A percentile compares a stretch with the other conserved stretches of the same genome.
These are phyloP conservation scores for Vicia villosa DNA, from an alignment of 306 rosid species.

Conservation along the genomic window DNA sequence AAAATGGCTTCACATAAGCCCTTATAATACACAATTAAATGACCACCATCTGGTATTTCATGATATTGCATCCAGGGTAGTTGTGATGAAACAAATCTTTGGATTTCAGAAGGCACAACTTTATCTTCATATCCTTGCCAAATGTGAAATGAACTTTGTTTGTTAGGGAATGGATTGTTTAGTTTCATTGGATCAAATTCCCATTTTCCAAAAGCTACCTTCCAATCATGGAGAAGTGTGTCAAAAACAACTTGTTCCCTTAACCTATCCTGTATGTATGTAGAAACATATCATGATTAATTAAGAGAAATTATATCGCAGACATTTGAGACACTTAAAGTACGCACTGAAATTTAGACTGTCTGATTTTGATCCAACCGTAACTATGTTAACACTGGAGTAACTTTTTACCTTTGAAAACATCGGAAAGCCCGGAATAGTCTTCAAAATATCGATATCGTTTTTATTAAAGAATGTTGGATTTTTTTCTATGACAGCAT, in stretches of 20 bases:
- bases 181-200: slow-evolving; percentile 80
- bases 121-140: slow-evolving; percentile 95
- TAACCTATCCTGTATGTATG: slow-evolving; percentile 65
- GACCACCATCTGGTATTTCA: slow-evolving; percentile 94
- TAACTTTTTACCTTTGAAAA: slow-evolving; percentile 62
- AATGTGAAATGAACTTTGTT: slow-evolving; percentile 64
- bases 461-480: slow-evolving; percentile 69
- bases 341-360: background rate
- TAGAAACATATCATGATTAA: background rate
- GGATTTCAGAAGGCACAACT: slow-evolving; percentile 83
- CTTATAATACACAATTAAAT: slow-evolving; percentile 70
- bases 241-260: slow-evolving; percentile 63
- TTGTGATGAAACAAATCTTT: slow-evolving; percentile 73
- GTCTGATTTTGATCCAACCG: background rate
- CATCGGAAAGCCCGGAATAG: slow-evolving; percentile 79
- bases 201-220: slow-evolving; percentile 76
- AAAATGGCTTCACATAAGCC: slow-evolving; percentile 85
- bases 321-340: background rate
- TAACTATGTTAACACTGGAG: no score
- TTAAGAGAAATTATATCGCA: no score
- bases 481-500: slow-evolving; percentile 73
- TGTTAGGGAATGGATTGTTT: slow-evolving; percentile 62
- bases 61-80: slow-evolving; percentile 89
- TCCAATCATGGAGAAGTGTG: slow-evolving; percentile 79
- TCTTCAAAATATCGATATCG: slow-evolving; percentile 75